These are phyloP conservation scores for Yarrowia porcina DNA, from an alignment of 805 yeast genomes.

Conservation along the genomic window DNA sequence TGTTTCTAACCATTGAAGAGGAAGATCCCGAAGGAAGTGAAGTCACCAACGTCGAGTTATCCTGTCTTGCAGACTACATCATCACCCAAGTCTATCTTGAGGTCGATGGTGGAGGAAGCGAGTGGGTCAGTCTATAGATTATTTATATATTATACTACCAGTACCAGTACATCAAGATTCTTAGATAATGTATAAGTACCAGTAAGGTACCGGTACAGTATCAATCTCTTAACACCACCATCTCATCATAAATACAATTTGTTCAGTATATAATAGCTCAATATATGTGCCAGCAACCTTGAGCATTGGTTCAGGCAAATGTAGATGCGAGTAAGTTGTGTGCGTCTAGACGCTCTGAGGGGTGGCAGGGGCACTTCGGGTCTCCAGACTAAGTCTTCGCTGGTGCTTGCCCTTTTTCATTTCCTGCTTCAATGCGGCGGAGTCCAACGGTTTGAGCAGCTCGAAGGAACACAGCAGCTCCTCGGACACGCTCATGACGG, in stretches of 20 bases:
- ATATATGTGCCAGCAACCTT: slow-evolving; percentile 18
- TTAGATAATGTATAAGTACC: no score
- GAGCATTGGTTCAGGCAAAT: slow-evolving; percentile 18
- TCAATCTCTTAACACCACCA: no score
- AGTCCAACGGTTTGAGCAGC: slow-evolving; percentile 87
- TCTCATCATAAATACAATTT: slow-evolving; percentile 1
- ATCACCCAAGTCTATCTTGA: slow-evolving; percentile 38
- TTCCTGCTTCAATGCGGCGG: slow-evolving; percentile 87
- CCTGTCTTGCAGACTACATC: slow-evolving; percentile 30
- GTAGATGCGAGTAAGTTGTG: neutral
- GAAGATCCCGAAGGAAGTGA: neutral
- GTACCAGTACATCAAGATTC: no score
- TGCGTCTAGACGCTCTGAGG: slow-evolving; percentile 23
- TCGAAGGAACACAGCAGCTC: slow-evolving; percentile 92
- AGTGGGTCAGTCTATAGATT: slow-evolving; percentile 34
- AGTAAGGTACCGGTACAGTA: no score
- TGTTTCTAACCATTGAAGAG: slow-evolving; percentile 23
- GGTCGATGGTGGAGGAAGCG: slow-evolving; percentile 38
- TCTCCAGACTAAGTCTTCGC: slow-evolving; percentile 51
- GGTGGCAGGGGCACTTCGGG: slow-evolving; percentile 22
- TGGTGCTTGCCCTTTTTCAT: slow-evolving; percentile 93
- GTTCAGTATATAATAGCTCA: slow-evolving; percentile 19
- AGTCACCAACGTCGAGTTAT: neutral
- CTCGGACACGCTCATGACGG: slow-evolving; percentile 94
- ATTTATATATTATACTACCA: neutral